Conservation (phyloP, 352 stramenopile genomes). For the Phytophthora hibernalis region DNA sequence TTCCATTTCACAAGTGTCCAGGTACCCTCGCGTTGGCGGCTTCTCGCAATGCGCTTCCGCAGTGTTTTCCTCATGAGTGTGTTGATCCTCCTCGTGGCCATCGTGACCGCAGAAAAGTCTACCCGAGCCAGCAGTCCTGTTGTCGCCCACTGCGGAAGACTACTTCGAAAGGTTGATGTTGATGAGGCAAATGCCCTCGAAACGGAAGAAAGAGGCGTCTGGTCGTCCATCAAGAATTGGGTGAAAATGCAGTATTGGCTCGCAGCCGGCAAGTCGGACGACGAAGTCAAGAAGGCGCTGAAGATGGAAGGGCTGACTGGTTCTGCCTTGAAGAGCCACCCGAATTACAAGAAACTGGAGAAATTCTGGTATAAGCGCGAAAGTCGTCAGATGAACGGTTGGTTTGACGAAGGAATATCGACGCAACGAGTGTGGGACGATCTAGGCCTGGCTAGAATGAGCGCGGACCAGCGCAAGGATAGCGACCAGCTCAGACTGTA, state of each 20-base stretch:
- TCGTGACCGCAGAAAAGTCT: too few species aligned
- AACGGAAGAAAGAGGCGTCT: background rate
- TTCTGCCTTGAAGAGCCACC: background rate
- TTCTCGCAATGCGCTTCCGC: too few species aligned
- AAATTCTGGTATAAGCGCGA: slow-evolving; percentile 1
- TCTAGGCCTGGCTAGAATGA: background rate
- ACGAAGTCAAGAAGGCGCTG: background rate
- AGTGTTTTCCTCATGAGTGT: too few species aligned
- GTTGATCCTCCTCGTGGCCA: too few species aligned
- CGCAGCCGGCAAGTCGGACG: background rate
- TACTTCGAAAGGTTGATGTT: background rate
- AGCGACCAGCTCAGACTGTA: background rate
- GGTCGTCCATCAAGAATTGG: background rate
- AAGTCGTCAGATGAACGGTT: background rate
- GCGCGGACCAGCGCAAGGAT: background rate
- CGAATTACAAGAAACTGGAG: slow-evolving; percentile 4
- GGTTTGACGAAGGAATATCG: background rate
- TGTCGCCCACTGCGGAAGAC: background rate
- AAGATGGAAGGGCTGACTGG: background rate
- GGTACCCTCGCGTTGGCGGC: too few species aligned
- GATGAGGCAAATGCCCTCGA: background rate
- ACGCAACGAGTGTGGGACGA: background rate
- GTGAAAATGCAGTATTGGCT: background rate
- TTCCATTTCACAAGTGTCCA: too few species aligned
- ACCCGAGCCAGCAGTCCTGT: too few species aligned